phyloP scores from a whole-genome alignment of 148 eudicot genomes.

The Dianthus caryophyllus region DNA sequence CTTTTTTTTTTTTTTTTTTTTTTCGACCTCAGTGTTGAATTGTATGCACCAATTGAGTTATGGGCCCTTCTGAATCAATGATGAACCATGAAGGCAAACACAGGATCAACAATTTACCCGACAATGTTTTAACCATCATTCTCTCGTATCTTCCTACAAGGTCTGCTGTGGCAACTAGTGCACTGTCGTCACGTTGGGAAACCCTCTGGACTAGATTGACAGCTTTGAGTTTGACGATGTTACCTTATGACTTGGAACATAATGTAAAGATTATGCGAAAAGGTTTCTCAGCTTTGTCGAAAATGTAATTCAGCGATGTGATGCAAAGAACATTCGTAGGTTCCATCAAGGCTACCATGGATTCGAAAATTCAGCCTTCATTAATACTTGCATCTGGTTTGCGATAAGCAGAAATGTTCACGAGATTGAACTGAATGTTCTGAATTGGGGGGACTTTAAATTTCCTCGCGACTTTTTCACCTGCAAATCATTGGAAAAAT shows the following conservation, averaged over 20 bases:
- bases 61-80: neutral
- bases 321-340: neutral
- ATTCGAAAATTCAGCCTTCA: neutral
- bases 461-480: no score
- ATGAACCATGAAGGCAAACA: neutral
- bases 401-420: no score
- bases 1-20: no score
- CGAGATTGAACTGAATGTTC: no score
- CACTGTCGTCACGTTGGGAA: neutral
- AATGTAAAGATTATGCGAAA: neutral
- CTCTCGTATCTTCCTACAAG: conserved; percentile 8
- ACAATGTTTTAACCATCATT: neutral
- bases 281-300: neutral
- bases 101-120: conserved; percentile 13
- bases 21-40: neutral
- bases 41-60: neutral
- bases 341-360: neutral
- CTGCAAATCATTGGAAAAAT: no score
- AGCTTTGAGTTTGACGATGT: conserved; percentile 10
- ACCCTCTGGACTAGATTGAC: conserved; percentile 8
- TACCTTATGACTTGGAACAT: neutral
- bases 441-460: no score
- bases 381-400: no score
- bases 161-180: conserved; percentile 9
- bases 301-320: neutral